phyloP scores from a whole-genome alignment of 306 rosid genomes.

The Phaseolus lunatus region DNA sequence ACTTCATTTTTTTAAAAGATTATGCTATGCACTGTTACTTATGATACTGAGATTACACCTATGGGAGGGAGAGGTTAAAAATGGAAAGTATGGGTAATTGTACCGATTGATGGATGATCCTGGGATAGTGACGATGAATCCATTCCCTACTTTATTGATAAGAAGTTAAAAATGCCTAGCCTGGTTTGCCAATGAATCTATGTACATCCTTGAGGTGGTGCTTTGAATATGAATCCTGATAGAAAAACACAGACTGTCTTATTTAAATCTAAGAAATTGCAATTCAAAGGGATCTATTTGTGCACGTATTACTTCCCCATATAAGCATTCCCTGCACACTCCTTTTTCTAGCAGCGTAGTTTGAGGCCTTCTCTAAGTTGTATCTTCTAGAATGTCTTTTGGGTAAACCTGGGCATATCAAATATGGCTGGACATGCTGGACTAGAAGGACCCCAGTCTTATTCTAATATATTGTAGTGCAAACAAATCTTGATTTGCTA shows the following conservation, averaged over 20 bases:
- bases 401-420: background rate
- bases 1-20: background rate
- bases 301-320: background rate
- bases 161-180: conserved; percentile 22
- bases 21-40: conserved; percentile 1
- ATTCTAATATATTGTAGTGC: background rate
- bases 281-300: background rate
- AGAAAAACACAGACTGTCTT: background rate
- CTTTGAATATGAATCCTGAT: conserved; percentile 28
- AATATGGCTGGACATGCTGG: background rate
- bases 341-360: background rate
- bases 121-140: background rate
- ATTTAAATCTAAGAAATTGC: background rate
- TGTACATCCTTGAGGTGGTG: background rate
- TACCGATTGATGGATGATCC: conserved; percentile 24
- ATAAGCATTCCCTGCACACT: background rate
- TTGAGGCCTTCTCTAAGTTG: background rate
- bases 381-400: background rate
- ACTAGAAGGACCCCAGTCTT: conserved; percentile 1
- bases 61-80: conserved; percentile 14
- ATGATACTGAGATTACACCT: background rate
- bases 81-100: conserved; percentile 15
- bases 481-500: background rate
- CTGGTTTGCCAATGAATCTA: conserved; percentile 25
- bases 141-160: conserved; percentile 15